These are phyloP conservation scores for Cryphonectria carpinicola DNA, from an alignment of 2,329 filamentous ascomycete genomes.

Conservation along the genomic window DNA sequence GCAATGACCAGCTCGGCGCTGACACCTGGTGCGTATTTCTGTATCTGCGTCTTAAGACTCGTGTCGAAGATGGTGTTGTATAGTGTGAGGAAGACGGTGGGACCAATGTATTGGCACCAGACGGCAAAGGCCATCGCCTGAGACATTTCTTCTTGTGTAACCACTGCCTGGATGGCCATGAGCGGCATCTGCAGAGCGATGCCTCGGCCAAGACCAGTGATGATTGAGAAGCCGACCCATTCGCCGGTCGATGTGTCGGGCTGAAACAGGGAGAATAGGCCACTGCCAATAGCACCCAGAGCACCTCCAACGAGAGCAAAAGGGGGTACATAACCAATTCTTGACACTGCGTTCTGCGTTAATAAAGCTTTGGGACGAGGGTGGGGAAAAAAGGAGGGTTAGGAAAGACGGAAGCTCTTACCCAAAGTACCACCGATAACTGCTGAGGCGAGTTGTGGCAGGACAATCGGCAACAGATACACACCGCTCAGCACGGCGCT, in stretches of 20 bases:
- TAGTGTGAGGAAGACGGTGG: slow-evolving; percentile 22
- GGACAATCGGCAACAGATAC: slow-evolving; percentile 37
- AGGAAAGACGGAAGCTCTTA: background rate
- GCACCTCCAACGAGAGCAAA: background rate
- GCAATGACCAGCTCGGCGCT: slow-evolving; percentile 40
- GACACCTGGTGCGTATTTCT: slow-evolving; percentile 26
- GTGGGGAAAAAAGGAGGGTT: background rate
- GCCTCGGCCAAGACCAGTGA: slow-evolving; percentile 35
- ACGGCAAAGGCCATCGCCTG: slow-evolving; percentile 21
- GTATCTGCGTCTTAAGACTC: background rate
- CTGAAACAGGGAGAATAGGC: slow-evolving; percentile 31
- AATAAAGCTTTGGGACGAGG: background rate
- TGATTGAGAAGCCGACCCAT: slow-evolving; percentile 34
- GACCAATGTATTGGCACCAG: slow-evolving; percentile 23
- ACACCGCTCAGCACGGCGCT: slow-evolving; percentile 41
- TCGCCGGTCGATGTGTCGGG: slow-evolving; percentile 26
- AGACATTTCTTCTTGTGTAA: slow-evolving; percentile 20
- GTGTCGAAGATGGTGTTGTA: slow-evolving; percentile 38
- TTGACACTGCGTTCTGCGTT: background rate
- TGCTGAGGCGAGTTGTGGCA: slow-evolving; percentile 23
- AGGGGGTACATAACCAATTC: background rate
- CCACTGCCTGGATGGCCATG: slow-evolving; percentile 22
- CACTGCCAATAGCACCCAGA: background rate
- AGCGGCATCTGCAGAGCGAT: slow-evolving; percentile 33
- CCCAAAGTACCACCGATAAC: slow-evolving; percentile 32